Evolutionary conservation across 2,329 filamentous ascomycete species (phyloP).

Genomic region (Claviceps africana): DNA sequence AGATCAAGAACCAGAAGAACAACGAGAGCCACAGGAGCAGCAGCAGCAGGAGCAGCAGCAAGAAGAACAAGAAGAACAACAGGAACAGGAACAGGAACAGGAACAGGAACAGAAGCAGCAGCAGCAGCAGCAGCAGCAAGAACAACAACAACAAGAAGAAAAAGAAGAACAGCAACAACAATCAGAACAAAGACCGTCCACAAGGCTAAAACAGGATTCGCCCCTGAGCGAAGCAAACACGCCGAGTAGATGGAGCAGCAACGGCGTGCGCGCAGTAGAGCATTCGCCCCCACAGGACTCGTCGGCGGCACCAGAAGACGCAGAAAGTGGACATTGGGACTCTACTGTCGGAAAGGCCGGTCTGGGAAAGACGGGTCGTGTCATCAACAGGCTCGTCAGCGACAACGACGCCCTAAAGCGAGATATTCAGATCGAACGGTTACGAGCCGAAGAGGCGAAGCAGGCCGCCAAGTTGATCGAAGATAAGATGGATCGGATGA

Average conservation of each 20-base stretch:
- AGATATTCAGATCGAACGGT: slow-evolving; percentile 52
- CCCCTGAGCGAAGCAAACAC: slow-evolving; percentile 10
- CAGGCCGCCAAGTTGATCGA: slow-evolving; percentile 53
- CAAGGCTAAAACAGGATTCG: slow-evolving; percentile 22
- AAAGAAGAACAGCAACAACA: background rate
- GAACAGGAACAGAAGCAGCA: slow-evolving; percentile 4
- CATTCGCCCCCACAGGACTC: slow-evolving; percentile 14
- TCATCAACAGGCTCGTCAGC: slow-evolving; percentile 68
- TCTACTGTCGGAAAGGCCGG: slow-evolving; percentile 56
- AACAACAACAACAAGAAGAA: background rate
- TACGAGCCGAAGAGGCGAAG: slow-evolving; percentile 56
- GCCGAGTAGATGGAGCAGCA: slow-evolving; percentile 19
- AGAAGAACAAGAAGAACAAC: background rate
- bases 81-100: slow-evolving; percentile 7
- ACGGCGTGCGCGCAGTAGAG: slow-evolving; percentile 19
- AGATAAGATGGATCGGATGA: slow-evolving; percentile 55
- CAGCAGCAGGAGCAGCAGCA: background rate
- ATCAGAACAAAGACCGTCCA: slow-evolving; percentile 19
- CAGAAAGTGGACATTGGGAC: slow-evolving; percentile 37
- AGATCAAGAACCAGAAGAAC: background rate
- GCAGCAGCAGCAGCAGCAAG: background rate
- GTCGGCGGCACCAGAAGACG: slow-evolving; percentile 19
- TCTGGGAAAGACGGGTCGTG: slow-evolving; percentile 59
- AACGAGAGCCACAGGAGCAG: slow-evolving; percentile 10
- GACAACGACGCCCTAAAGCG: slow-evolving; percentile 68